Evolutionary conservation across 1,139 yeast species (phyloP).

Genomic region (Candida tetrigidarum): DNA sequence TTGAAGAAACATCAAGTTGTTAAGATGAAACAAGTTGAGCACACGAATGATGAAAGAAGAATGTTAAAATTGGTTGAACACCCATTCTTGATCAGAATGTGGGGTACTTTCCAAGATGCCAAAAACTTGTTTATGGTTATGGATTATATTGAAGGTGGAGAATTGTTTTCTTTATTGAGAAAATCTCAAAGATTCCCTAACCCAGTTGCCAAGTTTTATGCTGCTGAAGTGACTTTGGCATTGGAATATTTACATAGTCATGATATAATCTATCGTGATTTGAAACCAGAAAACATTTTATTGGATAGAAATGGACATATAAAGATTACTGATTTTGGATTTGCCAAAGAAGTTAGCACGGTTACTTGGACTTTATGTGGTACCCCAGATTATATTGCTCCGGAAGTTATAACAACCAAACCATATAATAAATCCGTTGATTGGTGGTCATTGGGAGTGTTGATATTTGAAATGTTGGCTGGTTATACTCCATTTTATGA

Average conservation of each 20-base stretch:
- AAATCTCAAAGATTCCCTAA: slow-evolving; percentile 65
- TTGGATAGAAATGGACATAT: slow-evolving; percentile 63
- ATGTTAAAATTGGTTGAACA: slow-evolving; percentile 60
- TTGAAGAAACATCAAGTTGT: slow-evolving; percentile 62
- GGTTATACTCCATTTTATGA: slow-evolving; percentile 68
- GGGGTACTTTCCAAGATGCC: slow-evolving; percentile 68
- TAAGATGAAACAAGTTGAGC: slow-evolving; percentile 65
- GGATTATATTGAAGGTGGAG: slow-evolving; percentile 71
- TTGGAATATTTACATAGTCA: slow-evolving; percentile 61
- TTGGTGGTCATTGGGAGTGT: slow-evolving; percentile 68
- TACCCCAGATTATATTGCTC: slow-evolving; percentile 67
- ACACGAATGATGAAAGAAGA: slow-evolving; percentile 64
- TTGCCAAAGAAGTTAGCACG: slow-evolving; percentile 62
- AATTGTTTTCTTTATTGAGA: slow-evolving; percentile 56
- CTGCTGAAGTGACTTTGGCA: slow-evolving; percentile 63
- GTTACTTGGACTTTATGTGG: slow-evolving; percentile 68
- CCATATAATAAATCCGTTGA: slow-evolving; percentile 66
- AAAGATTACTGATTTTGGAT: slow-evolving; percentile 64
- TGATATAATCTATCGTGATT: slow-evolving; percentile 62
- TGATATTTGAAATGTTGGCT: slow-evolving; percentile 64
- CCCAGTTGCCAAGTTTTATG: slow-evolving; percentile 66
- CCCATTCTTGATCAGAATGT: slow-evolving; percentile 63
- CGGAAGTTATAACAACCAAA: slow-evolving; percentile 64
- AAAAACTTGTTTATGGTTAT: slow-evolving; percentile 61
- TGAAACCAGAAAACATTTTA: slow-evolving; percentile 63